Base-by-base conservation (phyloP, 2,329 filamentous ascomycete species). In the Aspergillus sojae region DNA sequence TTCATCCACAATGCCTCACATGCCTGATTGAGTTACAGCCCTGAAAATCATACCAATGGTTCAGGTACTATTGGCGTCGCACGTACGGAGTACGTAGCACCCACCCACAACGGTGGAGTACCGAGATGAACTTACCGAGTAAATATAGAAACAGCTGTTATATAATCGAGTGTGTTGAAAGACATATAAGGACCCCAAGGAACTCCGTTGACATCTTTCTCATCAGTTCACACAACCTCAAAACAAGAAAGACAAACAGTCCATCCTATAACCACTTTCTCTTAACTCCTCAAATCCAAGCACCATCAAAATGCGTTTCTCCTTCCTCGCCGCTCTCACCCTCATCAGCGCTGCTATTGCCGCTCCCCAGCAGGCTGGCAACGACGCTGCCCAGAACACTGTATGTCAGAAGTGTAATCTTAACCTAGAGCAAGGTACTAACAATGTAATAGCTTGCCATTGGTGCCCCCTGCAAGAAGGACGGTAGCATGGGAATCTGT, bases 401-500 rank as follows among this genome's bases (percentile, higher is more conserved):
- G 62, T 64, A 64, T 9, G 46, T 54, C 21, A 9, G 9, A 4
- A 11, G 10, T 43, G 11, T 28, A 5, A 26, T 9, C 10, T 11
- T 12, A 41, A 3, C 23, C 3, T 11, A 2, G 9, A 10, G 12
- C 11, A 23, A 2, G 4, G 9, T 55, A 23, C 46, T 48, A 1
- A 43, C 10, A 43, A 45, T 45, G 9, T n/a, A 63, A 23, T 54
- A 54, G 64, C 58, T 65, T 19, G 19, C 58, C 3, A 16, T 55
- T 41, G 43, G 50, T 28, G 41, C 54, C 14, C 58, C 64, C 19
- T 65, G 64, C 58, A 63, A 48, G 26, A 61, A 63, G 41, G 64
- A 65, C 21, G 62, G 64, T 21, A 61, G 28, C 43, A 60, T 65
- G 60, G 63, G 63, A 19, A 32, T 57, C 32, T 65, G 63, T 36